Conservation (phyloP, 371 early-diverging fungal species). For the Haplosporangium sp. region DNA sequence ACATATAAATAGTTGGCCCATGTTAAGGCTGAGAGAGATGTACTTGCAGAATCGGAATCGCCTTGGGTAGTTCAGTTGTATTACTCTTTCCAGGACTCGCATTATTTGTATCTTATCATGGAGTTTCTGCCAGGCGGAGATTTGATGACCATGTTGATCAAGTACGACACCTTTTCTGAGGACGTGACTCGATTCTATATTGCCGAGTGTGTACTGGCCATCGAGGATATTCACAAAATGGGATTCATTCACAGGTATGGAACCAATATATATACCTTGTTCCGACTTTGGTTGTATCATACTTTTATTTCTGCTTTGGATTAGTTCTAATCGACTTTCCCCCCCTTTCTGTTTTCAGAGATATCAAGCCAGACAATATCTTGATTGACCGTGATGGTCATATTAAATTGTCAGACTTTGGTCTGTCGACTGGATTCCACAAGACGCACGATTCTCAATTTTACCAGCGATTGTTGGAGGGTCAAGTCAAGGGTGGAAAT, state of each 20-base stretch:
- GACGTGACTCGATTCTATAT: constrained; percentile 98
- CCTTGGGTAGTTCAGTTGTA: constrained; percentile 99
- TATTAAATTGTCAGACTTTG: constrained; percentile 96
- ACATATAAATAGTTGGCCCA: constrained; percentile 79
- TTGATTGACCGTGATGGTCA: constrained; percentile 88
- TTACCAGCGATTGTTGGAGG: constrained; percentile 81
- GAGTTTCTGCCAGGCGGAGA: constrained; percentile 98
- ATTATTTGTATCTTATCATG: constrained; percentile 96
- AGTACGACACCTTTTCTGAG: constrained; percentile 95
- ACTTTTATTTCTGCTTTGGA: neutral
- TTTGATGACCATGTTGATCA: constrained; percentile 98
- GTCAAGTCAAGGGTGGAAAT: constrained; percentile 57
- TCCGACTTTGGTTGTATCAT: no score
- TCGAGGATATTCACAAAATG: constrained; percentile 95
- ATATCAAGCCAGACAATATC: constrained; percentile 92
- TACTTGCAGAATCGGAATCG: constrained; percentile 95
- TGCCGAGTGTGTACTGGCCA: constrained; percentile 95
- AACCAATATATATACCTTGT: neutral
- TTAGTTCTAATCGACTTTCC: no score
- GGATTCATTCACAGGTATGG: constrained; percentile 97
- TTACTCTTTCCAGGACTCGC: constrained; percentile 96
- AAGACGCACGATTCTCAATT: constrained; percentile 97
- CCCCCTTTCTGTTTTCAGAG: constrained; percentile 57
- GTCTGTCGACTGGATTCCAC: constrained; percentile 98
- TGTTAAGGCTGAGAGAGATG: constrained; percentile 97